Evolutionary conservation across 2,329 filamentous ascomycete species (phyloP), one percentile per base, ranked within the genome.

Genomic region (Gaeumannomyces tritici): DNA sequence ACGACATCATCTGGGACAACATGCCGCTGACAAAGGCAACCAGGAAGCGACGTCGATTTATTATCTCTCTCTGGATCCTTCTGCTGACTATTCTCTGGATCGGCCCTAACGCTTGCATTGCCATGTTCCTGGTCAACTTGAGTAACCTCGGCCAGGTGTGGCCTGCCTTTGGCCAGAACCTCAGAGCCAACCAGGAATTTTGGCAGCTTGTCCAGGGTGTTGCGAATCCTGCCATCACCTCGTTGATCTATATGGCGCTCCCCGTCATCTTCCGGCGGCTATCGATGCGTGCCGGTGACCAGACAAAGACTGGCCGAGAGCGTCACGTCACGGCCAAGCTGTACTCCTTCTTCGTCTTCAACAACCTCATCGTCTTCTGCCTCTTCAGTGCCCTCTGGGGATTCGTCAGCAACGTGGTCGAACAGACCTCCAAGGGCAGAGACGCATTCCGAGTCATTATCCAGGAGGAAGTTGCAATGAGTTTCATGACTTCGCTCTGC

Each of bases 1-100:
- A 90, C 71, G 93, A 98, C 72, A 84, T 99, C 61, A 96, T 99
- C 66, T 99, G 95, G 95, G 89, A 91, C 72, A 99, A 99, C 70
- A 83, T 99, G 77, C 83, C 86, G 7, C 77, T 98, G 63, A 84
- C 81, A 21, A 86, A 86, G 54, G 78, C 83, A 31, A 83, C 86
- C 1, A 85, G 93, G 61, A 83, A 83, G 65, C 89, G 89, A 77
- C 89, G 89, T 68, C 82, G 88, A 54, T 82, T 93, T 65, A 80
- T 91, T 69, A 96, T 95, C 75, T 89, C 89, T 64, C 74, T 96
- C 62, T 97, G 93, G 91, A 88, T 96, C 55, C 78, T 83, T 3
- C 69, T 93, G 0, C 76, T 99, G 61, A 98, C 93, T 0, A 64
- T 96, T 1, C 71, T 96, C 9, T 99, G 93, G 89, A 88, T 96